A percentile compares a stretch with the other conserved stretches of the same genome.
Evolutionary conservation across 106 monocot genomes (phyloP).

Genomic region (Acanthochlamys bracteata): DNA sequence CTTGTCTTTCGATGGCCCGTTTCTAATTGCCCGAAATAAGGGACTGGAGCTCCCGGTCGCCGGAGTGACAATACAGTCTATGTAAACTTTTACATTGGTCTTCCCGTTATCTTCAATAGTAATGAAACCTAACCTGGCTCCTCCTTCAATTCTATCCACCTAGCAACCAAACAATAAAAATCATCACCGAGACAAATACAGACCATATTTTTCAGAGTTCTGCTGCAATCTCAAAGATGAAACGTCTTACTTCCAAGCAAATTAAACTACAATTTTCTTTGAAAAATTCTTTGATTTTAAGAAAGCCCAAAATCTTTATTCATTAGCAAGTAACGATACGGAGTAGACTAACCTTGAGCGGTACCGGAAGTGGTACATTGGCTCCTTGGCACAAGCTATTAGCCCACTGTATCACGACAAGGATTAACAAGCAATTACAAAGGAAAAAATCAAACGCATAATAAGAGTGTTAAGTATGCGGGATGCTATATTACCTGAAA

Average conservation of each 20-base stretch:
- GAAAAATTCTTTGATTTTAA: too few relatives aligned
- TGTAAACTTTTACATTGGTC: slow-evolving; percentile 58
- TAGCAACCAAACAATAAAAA: slow-evolving; percentile 6
- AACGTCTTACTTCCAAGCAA: too few relatives aligned
- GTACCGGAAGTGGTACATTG: slow-evolving; percentile 70
- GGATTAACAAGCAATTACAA: too few relatives aligned
- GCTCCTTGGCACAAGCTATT: slow-evolving; percentile 93
- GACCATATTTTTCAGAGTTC: background rate
- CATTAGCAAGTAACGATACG: too few relatives aligned
- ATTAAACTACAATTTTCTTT: too few relatives aligned
- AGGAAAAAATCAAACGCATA: background rate
- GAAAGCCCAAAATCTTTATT: too few relatives aligned
- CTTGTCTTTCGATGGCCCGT: slow-evolving; percentile 46
- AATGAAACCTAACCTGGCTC: slow-evolving; percentile 68
- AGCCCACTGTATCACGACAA: slow-evolving; percentile 58
- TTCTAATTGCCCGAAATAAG: slow-evolving; percentile 64
- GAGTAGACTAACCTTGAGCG: slow-evolving; percentile 52
- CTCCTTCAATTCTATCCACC: slow-evolving; percentile 83
- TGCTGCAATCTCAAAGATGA: background rate
- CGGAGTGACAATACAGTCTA: slow-evolving; percentile 78
- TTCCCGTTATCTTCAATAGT: slow-evolving; percentile 48
- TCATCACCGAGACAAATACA: background rate
- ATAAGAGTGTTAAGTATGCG: background rate
- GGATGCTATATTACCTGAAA: too few relatives aligned
- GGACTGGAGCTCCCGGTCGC: slow-evolving; percentile 35